A percentile compares a stretch with the other conserved stretches of the same genome.
Conservation (phyloP, 257 asterid genomes). For the Plectranthus barbatus region DNA sequence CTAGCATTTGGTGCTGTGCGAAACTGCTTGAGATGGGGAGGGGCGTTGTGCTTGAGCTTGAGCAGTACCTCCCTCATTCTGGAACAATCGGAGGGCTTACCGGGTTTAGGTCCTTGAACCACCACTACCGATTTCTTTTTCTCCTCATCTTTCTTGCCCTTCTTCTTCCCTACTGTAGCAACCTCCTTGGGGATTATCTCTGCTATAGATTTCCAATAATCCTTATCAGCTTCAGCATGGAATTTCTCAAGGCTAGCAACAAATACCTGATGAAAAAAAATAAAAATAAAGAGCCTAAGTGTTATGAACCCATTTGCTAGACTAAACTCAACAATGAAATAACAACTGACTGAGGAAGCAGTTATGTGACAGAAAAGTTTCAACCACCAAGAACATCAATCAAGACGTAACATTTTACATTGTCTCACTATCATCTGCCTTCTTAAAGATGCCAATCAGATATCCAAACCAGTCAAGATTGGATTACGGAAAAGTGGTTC, state of each 20-base stretch:
- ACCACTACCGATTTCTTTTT: slow-evolving; percentile 45
- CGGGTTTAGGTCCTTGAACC: slow-evolving; percentile 85
- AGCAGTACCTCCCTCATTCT: slow-evolving; percentile 68
- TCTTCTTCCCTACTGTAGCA: slow-evolving; percentile 42
- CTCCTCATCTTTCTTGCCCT: slow-evolving; percentile 55
- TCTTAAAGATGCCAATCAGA: neutral
- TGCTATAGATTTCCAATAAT: slow-evolving; percentile 82
- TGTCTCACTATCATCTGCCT: neutral
- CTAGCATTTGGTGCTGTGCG: slow-evolving; percentile 25
- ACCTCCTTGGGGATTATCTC: slow-evolving; percentile 80
- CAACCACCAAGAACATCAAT: neutral
- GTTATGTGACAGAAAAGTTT: no score
- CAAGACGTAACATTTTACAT: neutral
- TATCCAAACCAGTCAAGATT: neutral
- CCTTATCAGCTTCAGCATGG: slow-evolving; percentile 70
- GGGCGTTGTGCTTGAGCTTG: slow-evolving; percentile 72
- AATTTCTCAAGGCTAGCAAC: slow-evolving; percentile 58
- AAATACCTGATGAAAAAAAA: slow-evolving; percentile 35
- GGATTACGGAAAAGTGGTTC: neutral
- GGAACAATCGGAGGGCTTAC: slow-evolving; percentile 61
- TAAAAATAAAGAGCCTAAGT: neutral
- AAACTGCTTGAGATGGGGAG: slow-evolving; percentile 55
- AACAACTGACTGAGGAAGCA: neutral
- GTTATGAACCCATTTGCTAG: neutral
- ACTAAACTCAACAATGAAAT: neutral